Conservation (phyloP, 345 rosid genomes). For the Citrus medica region DNA sequence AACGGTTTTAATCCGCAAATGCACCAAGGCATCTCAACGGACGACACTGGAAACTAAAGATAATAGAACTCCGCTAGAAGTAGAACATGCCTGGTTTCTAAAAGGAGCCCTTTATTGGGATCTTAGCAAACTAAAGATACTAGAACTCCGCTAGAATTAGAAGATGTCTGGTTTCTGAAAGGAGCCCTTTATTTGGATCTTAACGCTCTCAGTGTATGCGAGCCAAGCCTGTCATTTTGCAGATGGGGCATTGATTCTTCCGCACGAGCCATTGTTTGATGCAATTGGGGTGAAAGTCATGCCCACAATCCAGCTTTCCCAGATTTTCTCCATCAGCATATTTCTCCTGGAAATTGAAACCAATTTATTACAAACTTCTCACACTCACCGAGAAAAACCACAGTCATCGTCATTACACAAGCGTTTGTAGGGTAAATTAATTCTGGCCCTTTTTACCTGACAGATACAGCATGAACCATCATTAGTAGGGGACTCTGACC, state of each 20-base stretch:
- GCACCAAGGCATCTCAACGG: neutral
- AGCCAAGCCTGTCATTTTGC: constrained; percentile 27
- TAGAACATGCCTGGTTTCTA: neutral
- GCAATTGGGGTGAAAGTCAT: constrained; percentile 35
- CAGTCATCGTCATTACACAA: neutral
- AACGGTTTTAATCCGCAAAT: too few relatives aligned
- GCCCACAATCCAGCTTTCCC: constrained; percentile 35
- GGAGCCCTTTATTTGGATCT: neutral
- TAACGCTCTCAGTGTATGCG: neutral
- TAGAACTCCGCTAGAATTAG: neutral
- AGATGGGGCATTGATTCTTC: constrained; percentile 43
- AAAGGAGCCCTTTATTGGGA: neutral
- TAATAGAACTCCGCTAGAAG: neutral
- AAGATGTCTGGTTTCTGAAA: neutral
- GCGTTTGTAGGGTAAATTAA: neutral
- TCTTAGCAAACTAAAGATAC: neutral
- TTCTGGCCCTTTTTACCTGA: constrained; percentile 25
- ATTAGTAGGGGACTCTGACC: neutral
- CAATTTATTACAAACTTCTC: neutral
- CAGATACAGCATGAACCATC: constrained; percentile 35
- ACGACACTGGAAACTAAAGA: neutral
- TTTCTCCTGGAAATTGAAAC: constrained; percentile 26
- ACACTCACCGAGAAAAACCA: neutral
- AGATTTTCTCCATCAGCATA: constrained; percentile 26
- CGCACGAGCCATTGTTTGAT: constrained; percentile 30